These are phyloP conservation scores for Centaurea solstitialis DNA, from an alignment of 129 eudicot species.

Conservation along the genomic window DNA sequence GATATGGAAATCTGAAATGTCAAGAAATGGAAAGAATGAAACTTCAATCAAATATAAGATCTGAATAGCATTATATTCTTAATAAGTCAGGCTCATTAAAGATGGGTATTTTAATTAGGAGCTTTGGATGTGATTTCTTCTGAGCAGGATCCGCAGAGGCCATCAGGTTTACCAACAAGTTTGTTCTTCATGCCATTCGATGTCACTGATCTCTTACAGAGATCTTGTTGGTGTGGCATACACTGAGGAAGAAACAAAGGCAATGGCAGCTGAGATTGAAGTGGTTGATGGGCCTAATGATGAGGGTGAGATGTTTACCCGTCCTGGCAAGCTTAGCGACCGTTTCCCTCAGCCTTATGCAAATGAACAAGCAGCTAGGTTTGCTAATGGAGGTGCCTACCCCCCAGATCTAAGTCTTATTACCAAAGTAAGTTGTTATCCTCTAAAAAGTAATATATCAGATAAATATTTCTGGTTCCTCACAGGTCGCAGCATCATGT, in stretches of 20 bases:
- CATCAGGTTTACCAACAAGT: conserved; percentile 85
- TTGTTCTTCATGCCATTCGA: conserved; percentile 84
- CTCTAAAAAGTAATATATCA: background rate
- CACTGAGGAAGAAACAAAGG: conserved; percentile 80
- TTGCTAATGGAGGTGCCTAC: conserved; percentile 71
- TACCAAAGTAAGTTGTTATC: conserved; percentile 40
- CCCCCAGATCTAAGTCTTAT: conserved; percentile 69
- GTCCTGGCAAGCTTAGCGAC: conserved; percentile 59
- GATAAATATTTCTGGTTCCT: background rate
- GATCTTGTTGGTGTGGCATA: conserved; percentile 86
- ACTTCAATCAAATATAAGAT: background rate
- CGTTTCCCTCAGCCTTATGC: conserved; percentile 64
- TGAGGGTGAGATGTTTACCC: conserved; percentile 70
- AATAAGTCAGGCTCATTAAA: background rate
- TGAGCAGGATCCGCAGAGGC: conserved; percentile 76
- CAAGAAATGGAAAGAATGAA: background rate
- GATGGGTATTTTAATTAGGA: background rate
- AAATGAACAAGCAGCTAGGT: conserved; percentile 69
- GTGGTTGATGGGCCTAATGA: conserved; percentile 68
- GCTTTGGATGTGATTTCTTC: background rate
- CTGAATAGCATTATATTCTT: background rate
- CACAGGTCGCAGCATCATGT: background rate
- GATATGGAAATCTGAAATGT: background rate
- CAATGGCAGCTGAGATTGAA: conserved; percentile 83
- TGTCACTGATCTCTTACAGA: conserved; percentile 73